Evolutionary conservation across 495 filamentous ascomycete species (phyloP).

Genomic region (Penicillium canescens): DNA sequence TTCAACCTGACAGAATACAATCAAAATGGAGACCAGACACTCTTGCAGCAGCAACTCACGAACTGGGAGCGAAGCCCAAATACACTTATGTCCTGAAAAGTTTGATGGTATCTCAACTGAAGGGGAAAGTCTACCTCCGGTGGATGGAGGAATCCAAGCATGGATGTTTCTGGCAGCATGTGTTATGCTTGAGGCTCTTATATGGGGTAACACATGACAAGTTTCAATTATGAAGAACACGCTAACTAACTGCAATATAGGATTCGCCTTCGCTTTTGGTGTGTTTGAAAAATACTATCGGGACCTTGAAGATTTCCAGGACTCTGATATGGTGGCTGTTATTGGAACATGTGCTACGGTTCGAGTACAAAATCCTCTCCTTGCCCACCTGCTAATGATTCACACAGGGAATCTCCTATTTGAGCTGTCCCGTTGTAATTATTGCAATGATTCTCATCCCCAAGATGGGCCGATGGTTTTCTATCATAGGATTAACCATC

Average conservation of each 20-base stretch:
- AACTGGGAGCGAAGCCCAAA: background rate
- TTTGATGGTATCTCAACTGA: background rate
- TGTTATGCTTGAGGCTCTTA: conserved; percentile 11
- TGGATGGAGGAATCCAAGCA: conserved; percentile 9
- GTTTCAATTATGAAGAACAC: background rate
- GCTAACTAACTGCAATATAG: conserved; percentile 1
- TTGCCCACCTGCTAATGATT: background rate
- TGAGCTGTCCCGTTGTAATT: conserved; percentile 16
- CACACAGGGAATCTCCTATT: conserved; percentile 21
- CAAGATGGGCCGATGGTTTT: conserved; percentile 12
- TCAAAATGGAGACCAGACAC: conserved; percentile 5
- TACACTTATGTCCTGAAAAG: conserved; percentile 4
- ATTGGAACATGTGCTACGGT: conserved; percentile 53
- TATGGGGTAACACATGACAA: conserved; percentile 4
- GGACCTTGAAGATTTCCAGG: conserved; percentile 21
- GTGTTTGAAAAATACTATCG: conserved; percentile 35
- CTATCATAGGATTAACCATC: conserved; percentile 24
- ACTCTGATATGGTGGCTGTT: conserved; percentile 39
- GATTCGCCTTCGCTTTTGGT: conserved; percentile 26
- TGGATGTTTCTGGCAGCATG: conserved; percentile 14
- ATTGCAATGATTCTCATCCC: conserved; percentile 24
- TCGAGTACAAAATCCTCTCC: conserved; percentile 4
- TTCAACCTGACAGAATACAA: background rate
- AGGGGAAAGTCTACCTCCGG: background rate
- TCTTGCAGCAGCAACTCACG: conserved; percentile 3